phyloP scores from a whole-genome alignment of 768 basidiomycete species.

The Sporobolomyces pararoseus region DNA sequence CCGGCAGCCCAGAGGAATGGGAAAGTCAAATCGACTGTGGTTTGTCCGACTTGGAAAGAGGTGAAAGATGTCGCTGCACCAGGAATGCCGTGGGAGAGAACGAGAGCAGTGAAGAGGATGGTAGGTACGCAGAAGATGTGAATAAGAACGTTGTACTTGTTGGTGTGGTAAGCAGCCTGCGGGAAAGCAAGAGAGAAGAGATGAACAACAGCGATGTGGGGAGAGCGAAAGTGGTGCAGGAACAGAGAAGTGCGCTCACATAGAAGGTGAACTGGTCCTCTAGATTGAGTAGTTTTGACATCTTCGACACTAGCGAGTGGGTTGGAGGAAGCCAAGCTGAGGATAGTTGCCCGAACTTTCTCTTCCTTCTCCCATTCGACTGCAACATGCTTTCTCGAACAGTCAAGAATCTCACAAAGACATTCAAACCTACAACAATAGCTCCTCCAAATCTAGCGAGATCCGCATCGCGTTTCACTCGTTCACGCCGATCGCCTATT shows the following conservation, averaged over 20 bases:
- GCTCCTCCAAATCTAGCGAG: neutral
- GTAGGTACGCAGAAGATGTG: constrained; percentile 60
- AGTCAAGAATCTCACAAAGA: neutral
- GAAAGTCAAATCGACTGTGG: constrained; percentile 68
- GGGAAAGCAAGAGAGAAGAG: neutral
- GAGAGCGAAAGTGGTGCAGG: neutral
- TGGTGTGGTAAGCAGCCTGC: constrained; percentile 39
- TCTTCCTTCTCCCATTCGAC: neutral
- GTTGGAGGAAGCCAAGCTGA: neutral
- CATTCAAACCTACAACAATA: neutral
- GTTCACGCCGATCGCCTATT: neutral
- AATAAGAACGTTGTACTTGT: constrained; percentile 66
- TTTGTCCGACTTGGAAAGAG: constrained; percentile 60
- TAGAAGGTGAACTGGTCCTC: constrained; percentile 41
- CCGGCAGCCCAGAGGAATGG: constrained; percentile 59
- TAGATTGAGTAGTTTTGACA: constrained; percentile 5
- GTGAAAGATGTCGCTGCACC: constrained; percentile 51
- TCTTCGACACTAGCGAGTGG: neutral
- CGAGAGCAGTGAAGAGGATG: constrained; percentile 42
- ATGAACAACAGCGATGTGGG: neutral
- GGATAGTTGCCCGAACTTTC: too few species aligned
- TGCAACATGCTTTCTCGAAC: neutral
- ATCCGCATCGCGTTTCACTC: constrained; percentile 14
- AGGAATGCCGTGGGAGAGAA: constrained; percentile 40
- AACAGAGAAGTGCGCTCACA: constrained; percentile 10